These are phyloP conservation scores for Aspergillus terreus DNA, from an alignment of 2,329 filamentous ascomycete genomes.

Conservation along the genomic window DNA sequence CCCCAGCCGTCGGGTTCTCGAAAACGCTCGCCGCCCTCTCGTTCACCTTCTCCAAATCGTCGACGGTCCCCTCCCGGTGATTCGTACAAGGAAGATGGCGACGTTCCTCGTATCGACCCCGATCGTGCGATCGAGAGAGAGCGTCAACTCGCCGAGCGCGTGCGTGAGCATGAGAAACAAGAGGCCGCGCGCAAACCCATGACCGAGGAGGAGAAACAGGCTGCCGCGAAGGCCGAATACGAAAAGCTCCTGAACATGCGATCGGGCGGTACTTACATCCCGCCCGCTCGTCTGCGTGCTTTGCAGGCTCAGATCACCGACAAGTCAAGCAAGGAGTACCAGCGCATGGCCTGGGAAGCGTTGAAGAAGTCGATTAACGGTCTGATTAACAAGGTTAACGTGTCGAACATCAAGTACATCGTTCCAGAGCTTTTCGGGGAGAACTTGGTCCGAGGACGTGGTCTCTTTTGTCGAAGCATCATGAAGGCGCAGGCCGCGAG, in stretches of 20 bases:
- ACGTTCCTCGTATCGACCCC: constrained; percentile 49
- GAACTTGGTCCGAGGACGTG: constrained; percentile 86
- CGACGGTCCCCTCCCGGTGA: constrained; percentile 45
- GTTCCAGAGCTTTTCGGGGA: constrained; percentile 94
- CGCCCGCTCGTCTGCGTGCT: constrained; percentile 82
- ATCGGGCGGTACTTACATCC: constrained; percentile 94
- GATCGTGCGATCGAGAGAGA: constrained; percentile 49
- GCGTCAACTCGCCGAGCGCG: constrained; percentile 50
- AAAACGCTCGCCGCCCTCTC: constrained; percentile 55
- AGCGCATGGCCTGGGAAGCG: constrained; percentile 98
- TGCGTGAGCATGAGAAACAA: constrained; percentile 50
- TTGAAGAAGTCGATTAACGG: constrained; percentile 99
- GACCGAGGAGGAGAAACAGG: constrained; percentile 79
- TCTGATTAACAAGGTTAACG: constrained; percentile 98
- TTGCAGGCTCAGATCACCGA: constrained; percentile 96
- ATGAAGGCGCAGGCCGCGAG: constrained; percentile 98
- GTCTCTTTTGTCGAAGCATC: constrained; percentile 90
- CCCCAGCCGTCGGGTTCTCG: constrained; percentile 48
- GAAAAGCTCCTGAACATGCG: constrained; percentile 88
- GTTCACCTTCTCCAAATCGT: constrained; percentile 51
- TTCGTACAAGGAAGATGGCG: constrained; percentile 29
- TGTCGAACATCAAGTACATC: constrained; percentile 95
- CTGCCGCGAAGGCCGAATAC: constrained; percentile 85
- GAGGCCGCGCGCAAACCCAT: constrained; percentile 50
- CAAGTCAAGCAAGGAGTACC: constrained; percentile 93